Evolutionary conservation across 176 grass and related monocot species (phyloP).

Genomic region (Bromus sterilis): DNA sequence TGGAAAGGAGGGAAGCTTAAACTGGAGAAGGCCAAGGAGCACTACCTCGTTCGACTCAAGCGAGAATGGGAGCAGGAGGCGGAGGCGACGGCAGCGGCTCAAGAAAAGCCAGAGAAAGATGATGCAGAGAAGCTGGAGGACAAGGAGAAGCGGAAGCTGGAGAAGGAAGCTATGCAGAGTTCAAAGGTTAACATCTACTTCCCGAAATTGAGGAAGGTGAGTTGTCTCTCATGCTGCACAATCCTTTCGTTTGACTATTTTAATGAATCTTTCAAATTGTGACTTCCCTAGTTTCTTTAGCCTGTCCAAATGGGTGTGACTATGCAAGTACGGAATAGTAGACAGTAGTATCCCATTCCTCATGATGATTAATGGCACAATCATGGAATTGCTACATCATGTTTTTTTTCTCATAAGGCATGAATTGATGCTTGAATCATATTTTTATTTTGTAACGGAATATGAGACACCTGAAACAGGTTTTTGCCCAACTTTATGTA

Average conservation of each 20-base stretch:
- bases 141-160: conserved; percentile 5
- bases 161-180: conserved; percentile 26
- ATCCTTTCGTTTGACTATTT: background rate
- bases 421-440: background rate
- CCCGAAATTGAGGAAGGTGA: conserved; percentile 78
- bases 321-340: background rate
- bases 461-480: background rate
- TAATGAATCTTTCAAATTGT: background rate
- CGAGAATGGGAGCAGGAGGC: conserved; percentile 74
- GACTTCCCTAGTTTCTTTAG: background rate
- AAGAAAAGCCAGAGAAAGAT: conserved; percentile 8
- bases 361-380: background rate
- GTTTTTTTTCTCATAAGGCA: background rate
- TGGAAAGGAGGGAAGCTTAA: conserved; percentile 92
- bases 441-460: background rate
- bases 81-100: background rate
- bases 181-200: conserved; percentile 74
- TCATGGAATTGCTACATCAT: background rate
- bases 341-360: background rate
- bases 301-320: background rate
- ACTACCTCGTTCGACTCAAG: conserved; percentile 64
- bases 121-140: conserved; percentile 15
- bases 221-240: background rate
- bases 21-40: conserved; percentile 91
- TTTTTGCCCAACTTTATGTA: too few species aligned